phyloP scores from a whole-genome alignment of 1,284 basidiomycete species.

The Ceratorhiza oryzae-sativae region DNA sequence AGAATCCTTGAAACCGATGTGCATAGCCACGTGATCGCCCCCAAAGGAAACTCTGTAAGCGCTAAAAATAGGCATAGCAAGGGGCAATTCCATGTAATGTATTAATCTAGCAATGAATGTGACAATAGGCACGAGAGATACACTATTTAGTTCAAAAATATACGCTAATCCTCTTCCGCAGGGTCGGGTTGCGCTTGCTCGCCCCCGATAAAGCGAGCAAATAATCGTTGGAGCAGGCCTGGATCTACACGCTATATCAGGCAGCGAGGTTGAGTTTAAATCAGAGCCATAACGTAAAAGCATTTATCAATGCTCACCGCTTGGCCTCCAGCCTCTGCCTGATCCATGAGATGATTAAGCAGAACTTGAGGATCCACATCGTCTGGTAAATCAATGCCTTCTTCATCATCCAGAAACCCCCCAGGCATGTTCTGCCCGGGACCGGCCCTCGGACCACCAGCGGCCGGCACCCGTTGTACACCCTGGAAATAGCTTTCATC shows the following conservation, averaged over 20 bases:
- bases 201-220: constrained; percentile 9
- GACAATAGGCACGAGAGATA: not conserved
- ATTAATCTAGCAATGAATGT: not conserved
- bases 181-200: not conserved
- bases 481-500: constrained; percentile 71
- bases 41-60: not conserved
- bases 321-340: constrained; percentile 18
- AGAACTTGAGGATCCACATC: constrained; percentile 29
- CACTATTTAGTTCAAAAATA: not conserved
- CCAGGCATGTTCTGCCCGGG: constrained; percentile 15
- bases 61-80: constrained; percentile 17
- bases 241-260: constrained; percentile 15
- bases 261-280: not conserved
- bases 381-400: constrained; percentile 5
- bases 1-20: constrained; percentile 3
- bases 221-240: constrained; percentile 11
- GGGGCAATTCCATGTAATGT: not conserved
- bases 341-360: constrained; percentile 29
- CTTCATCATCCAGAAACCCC: constrained; percentile 15
- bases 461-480: not conserved
- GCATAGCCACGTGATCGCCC: not conserved
- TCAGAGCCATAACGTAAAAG: not conserved
- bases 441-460: not conserved
- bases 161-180: not conserved
- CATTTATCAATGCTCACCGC: constrained; percentile 15